phyloP scores from a whole-genome alignment of 2,329 filamentous ascomycete genomes.

The Chaetomium strumarium region DNA sequence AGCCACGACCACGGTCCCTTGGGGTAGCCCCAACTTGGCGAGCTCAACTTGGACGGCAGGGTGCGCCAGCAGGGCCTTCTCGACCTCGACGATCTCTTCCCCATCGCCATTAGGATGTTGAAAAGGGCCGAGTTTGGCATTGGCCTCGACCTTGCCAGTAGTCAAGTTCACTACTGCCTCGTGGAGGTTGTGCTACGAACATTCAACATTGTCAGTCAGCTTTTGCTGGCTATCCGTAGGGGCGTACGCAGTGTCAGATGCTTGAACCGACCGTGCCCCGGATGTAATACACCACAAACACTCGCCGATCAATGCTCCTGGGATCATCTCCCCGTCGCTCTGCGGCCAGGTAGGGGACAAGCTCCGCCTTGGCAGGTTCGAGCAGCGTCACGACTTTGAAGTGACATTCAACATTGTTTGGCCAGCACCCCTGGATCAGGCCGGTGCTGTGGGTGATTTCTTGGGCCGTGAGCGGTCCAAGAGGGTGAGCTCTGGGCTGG shows the following conservation, averaged over 20 bases:
- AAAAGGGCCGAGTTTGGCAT: conserved; percentile 53
- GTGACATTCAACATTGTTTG: conserved; percentile 47
- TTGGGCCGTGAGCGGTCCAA: conserved; percentile 51
- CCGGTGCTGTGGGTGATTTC: conserved; percentile 49
- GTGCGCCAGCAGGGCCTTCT: conserved; percentile 50
- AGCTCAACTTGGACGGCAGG: conserved; percentile 53
- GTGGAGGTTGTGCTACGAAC: conserved; percentile 52
- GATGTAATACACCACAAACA: conserved; percentile 54
- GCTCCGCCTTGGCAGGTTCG: conserved; percentile 49
- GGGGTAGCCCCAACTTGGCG: conserved; percentile 55
- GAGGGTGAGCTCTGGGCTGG: conserved; percentile 40
- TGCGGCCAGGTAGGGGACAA: conserved; percentile 45
- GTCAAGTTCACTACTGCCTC: conserved; percentile 52
- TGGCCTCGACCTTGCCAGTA: conserved; percentile 45
- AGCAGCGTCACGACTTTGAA: conserved; percentile 59
- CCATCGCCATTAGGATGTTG: conserved; percentile 54
- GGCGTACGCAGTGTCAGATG: background rate
- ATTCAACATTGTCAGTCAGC: no score
- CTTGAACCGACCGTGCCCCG: conserved; percentile 48
- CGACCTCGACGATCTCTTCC: conserved; percentile 54
- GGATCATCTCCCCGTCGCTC: conserved; percentile 37
- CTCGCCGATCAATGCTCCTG: conserved; percentile 42
- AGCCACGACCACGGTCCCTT: conserved; percentile 51
- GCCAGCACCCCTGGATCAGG: conserved; percentile 50
- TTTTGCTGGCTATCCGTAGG: no score